Conservation (phyloP, 805 yeast species). For the Kregervanrija delftensis region DNA sequence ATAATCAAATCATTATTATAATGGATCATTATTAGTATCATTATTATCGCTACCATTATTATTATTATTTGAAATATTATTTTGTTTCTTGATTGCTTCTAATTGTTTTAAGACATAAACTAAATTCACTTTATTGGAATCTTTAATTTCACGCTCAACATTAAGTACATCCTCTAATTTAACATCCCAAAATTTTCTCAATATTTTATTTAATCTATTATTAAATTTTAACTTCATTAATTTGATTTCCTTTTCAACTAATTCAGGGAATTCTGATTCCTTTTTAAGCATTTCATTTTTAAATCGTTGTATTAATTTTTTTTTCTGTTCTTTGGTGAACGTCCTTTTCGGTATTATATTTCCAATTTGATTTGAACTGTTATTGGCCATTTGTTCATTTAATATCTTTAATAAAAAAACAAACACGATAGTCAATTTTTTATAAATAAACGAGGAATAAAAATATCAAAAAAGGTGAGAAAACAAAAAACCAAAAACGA, state of each 20-base stretch:
- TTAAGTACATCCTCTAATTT: constrained; percentile 37
- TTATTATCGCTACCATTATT: too few species aligned
- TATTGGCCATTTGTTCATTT: background rate
- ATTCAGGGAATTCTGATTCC: constrained; percentile 13
- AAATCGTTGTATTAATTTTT: constrained; percentile 26
- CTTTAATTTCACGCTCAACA: constrained; percentile 34
- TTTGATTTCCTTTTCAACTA: constrained; percentile 23
- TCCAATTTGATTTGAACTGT: background rate
- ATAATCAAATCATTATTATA: too few species aligned
- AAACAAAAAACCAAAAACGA: too few species aligned
- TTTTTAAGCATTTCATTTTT: constrained; percentile 13
- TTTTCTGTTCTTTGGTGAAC: constrained; percentile 31
- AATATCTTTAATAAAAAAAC: background rate
- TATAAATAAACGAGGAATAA: constrained; percentile 5
- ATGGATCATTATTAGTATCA: too few species aligned
- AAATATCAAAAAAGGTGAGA: constrained; percentile 1
- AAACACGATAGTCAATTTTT: too few species aligned
- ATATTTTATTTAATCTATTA: constrained; percentile 38
- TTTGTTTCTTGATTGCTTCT: constrained; percentile 8
- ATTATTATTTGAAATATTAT: too few species aligned
- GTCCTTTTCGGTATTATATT: constrained; percentile 3
- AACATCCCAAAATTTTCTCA: constrained; percentile 43
- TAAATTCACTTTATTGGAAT: constrained; percentile 22
- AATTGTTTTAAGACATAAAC: constrained; percentile 25
- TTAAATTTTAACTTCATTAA: constrained; percentile 25